phyloP scores from a whole-genome alignment of 768 basidiomycete genomes.

The Auriscalpium vulgare region DNA sequence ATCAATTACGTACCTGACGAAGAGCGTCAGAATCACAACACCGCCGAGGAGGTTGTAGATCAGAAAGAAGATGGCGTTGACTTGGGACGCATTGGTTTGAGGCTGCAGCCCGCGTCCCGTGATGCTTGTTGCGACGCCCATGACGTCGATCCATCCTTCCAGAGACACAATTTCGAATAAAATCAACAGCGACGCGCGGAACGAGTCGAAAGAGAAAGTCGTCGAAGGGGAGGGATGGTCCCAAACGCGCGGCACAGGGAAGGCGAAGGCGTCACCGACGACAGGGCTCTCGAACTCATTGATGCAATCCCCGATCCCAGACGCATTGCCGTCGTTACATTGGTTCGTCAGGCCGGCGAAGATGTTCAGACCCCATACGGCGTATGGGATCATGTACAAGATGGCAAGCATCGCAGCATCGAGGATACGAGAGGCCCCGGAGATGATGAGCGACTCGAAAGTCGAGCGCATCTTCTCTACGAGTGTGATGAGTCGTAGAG shows the following conservation, averaged over 20 bases:
- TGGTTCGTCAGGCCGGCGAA: conserved; percentile 77
- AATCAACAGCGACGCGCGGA: conserved; percentile 76
- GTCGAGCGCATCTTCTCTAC: conserved; percentile 81
- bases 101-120: conserved; percentile 66
- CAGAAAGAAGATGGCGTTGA: conserved; percentile 86
- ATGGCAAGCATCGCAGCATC: conserved; percentile 87
- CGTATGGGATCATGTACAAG: conserved; percentile 87
- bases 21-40: conserved; percentile 83
- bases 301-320: conserved; percentile 57
- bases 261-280: conserved; percentile 53
- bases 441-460: conserved; percentile 80
- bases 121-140: conserved; percentile 73
- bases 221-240: conserved; percentile 76
- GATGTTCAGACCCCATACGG: conserved; percentile 91
- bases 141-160: conserved; percentile 96
- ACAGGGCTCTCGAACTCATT: conserved; percentile 67
- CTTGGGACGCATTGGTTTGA: conserved; percentile 59
- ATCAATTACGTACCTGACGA: conserved; percentile 61
- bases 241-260: conserved; percentile 83
- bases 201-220: conserved; percentile 84
- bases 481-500: conserved; percentile 83
- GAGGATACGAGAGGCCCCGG: conserved; percentile 75
- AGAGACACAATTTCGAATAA: conserved; percentile 94
- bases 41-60: conserved; percentile 88
- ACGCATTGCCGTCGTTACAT: conserved; percentile 65